A percentile compares a stretch with the other conserved stretches of the same genome.
These are phyloP conservation scores for Raddia guianensis DNA, from an alignment of 176 grass and related monocot species.

Conservation along the genomic window DNA sequence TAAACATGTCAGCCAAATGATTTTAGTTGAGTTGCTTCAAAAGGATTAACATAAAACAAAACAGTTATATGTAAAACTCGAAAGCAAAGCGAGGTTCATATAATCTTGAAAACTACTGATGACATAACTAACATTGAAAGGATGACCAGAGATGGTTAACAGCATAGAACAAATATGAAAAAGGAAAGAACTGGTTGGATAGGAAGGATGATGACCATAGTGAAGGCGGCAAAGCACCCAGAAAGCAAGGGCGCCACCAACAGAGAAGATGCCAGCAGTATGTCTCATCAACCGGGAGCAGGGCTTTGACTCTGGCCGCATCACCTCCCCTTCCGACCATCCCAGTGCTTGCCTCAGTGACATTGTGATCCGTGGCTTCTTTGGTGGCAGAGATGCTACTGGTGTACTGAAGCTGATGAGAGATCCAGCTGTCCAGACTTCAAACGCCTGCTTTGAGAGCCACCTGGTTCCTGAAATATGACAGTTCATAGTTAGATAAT, in stretches of 20 bases:
- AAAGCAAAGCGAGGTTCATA: neutral
- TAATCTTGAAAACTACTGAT: neutral
- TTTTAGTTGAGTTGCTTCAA: neutral
- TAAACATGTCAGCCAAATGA: slow-evolving; percentile 1
- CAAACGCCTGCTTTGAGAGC: too few species aligned
- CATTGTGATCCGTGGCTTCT: slow-evolving; percentile 42
- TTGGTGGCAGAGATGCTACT: neutral
- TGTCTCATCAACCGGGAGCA: slow-evolving; percentile 78
- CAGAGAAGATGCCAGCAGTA: slow-evolving; percentile 78
- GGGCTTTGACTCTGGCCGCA: slow-evolving; percentile 83
- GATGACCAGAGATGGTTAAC: too few species aligned
- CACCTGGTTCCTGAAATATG: too few species aligned
- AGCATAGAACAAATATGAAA: neutral
- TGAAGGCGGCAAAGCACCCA: slow-evolving; percentile 88
- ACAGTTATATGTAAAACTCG: neutral
- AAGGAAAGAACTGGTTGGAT: neutral
- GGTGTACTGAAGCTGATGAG: neutral
- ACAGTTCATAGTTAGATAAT: too few species aligned
- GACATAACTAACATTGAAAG: neutral
- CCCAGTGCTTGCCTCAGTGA: slow-evolving; percentile 56
- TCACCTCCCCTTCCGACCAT: slow-evolving; percentile 91
- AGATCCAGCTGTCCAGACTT: neutral
- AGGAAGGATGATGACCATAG: slow-evolving; percentile 44
- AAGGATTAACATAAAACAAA: neutral
- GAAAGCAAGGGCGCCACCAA: slow-evolving; percentile 70